Base-by-base conservation (phyloP, 306 rosid genomes). In the Calophaca sinica region DNA sequence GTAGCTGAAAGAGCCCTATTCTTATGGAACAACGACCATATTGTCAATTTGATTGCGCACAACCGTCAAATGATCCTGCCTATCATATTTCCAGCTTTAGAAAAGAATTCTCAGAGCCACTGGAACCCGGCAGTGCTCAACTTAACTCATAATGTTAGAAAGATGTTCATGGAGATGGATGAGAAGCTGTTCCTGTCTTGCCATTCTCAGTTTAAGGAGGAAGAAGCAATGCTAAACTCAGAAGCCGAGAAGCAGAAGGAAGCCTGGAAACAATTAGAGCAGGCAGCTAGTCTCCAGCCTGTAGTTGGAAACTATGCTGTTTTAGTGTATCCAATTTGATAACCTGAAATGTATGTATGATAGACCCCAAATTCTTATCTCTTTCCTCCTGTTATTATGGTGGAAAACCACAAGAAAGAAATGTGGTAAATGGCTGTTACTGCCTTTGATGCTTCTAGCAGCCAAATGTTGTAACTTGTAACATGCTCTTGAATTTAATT, bases 1-100 rank as follows among this genome's bases (percentile, higher is more conserved):
- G 98, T 94, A 67, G 88, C 98, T 71, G 98, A 94, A 86, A 94
- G 98, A 85, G 89, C 91, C 62, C 97, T 89, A 75, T 91, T 89
- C 96, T 87, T 91, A 52, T 94, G 98, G 98, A 94, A 94, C 83
- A 94, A 94, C 2, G 98, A 89, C 69, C 90, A 88, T 49, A 87
- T 91, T 7, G 87, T 91, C 69, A 91, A 87, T 87, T 85, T 94
- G 86, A 90, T 94, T 31, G 96, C 91, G 5, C 89, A 90, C 83
- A 91, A 94, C 75, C 96, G 91, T 20, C 88, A 88, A 9, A 90
- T 82, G 85, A 86, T 94, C 84, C 77, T 94, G 76, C 97, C 98
- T 15, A 79, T 91, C 83, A 57, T 91, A 70, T 81, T 88, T 81
- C 97, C 97, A 3, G 90, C 94, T 13, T 76, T 94, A 45, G 98